Conservation (phyloP, 306 rosid genomes). For the Carpinus viminea region DNA sequence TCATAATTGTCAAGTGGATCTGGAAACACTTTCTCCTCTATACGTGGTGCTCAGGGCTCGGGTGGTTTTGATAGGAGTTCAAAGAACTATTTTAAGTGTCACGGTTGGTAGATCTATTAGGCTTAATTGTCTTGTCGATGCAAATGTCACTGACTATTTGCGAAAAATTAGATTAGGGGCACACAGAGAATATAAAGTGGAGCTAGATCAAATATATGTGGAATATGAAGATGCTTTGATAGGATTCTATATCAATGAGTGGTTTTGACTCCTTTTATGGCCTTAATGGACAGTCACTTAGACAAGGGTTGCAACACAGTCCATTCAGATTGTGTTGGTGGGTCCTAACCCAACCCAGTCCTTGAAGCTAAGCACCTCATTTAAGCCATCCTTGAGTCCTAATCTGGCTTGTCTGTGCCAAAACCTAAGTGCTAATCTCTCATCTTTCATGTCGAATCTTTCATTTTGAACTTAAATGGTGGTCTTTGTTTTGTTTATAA, state of each 20-base stretch:
- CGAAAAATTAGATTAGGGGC: not conserved
- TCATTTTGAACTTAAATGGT: not conserved
- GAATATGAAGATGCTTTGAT: not conserved
- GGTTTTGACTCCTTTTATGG: not conserved
- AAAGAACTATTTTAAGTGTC: slow-evolving; percentile 1
- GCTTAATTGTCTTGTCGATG: not conserved
- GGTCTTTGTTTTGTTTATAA: not conserved
- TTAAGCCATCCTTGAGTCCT: not conserved
- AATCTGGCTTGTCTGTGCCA: not conserved
- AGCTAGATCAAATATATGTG: not conserved
- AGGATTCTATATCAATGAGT: not conserved
- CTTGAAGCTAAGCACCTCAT: not conserved
- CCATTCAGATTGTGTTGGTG: not conserved
- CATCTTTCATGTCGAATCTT: not conserved
- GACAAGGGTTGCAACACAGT: not conserved
- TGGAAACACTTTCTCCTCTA: not conserved
- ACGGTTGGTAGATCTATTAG: not conserved
- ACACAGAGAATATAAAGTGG: not conserved
- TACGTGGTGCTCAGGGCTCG: not conserved
- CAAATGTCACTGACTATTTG: not conserved
- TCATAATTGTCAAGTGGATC: not conserved
- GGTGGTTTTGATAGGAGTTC: not conserved
- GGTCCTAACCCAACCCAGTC: not conserved
- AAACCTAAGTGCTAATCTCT: not conserved
- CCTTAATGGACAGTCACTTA: not conserved